These are phyloP conservation scores for Thermomucor indicae-seudaticae DNA, from an alignment of 371 early-diverging fungal genomes.

Conservation along the genomic window DNA sequence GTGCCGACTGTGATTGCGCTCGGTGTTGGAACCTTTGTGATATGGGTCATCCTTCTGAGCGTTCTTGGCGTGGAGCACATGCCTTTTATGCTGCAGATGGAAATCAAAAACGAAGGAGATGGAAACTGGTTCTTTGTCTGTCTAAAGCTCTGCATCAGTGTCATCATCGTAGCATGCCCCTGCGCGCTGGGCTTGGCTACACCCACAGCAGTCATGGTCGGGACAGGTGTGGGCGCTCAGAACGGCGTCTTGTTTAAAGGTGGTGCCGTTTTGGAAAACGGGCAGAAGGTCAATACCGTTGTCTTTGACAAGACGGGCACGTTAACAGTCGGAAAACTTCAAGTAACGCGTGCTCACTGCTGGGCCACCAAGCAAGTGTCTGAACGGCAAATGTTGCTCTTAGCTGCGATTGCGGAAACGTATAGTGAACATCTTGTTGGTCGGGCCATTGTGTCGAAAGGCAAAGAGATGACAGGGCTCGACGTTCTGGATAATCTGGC, in stretches of 20 bases:
- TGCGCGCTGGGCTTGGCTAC: slow-evolving; percentile 95
- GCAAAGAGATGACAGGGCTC: slow-evolving; percentile 38
- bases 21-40: slow-evolving; percentile 68
- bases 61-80: slow-evolving; percentile 37
- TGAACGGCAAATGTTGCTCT: slow-evolving; percentile 15
- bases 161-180: slow-evolving; percentile 96
- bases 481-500: slow-evolving; percentile 35
- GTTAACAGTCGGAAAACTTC: slow-evolving; percentile 80
- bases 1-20: slow-evolving; percentile 82
- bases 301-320: slow-evolving; percentile 99
- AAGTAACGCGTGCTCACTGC: slow-evolving; percentile 53
- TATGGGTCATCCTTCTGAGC: slow-evolving; percentile 69
- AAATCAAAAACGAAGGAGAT: slow-evolving; percentile 48
- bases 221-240: slow-evolving; percentile 94
- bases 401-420: slow-evolving; percentile 73
- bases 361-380: slow-evolving; percentile 11
- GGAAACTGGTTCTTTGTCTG: slow-evolving; percentile 77
- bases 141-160: slow-evolving; percentile 87
- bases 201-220: slow-evolving; percentile 98
- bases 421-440: slow-evolving; percentile 89
- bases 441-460: slow-evolving; percentile 66
- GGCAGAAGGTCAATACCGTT: slow-evolving; percentile 75
- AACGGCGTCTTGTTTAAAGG: slow-evolving; percentile 88
- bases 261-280: slow-evolving; percentile 79
- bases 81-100: slow-evolving; percentile 53